Evolutionary conservation across 2,329 filamentous ascomycete species (phyloP), one percentile per base, ranked within the genome.

Genomic region (Cytospora paraplurivora): DNA sequence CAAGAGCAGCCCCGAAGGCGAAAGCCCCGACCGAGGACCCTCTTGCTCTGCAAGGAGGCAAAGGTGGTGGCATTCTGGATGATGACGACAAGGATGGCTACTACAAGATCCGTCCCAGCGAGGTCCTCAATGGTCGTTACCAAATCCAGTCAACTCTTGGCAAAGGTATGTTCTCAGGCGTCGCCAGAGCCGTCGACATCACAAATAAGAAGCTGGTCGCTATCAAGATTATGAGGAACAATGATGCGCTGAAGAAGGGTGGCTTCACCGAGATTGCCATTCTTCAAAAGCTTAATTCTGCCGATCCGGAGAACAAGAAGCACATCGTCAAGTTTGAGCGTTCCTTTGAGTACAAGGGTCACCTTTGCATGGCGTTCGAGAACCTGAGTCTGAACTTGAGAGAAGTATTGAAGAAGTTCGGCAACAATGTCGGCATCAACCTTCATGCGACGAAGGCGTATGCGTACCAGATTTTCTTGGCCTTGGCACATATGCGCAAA

Each of bases 181-280:
- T 99, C n/a, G 92, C 95, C 59, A 88, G 92, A 68, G 95, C 95
- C 27, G 84, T 86, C 67, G 93, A 97, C 75, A 85, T 89, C 27
- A 87, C 86, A 56, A 91, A 84, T 63, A 88, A 88, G 71, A 85
- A 86, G 69, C 75, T 90, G n/a, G 93, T 98, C 37, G 95, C 95
- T 32, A 91, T 99, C 82, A 99, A 99, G 78, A 95, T 99, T 71
- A 96, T 98, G 76, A 91, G 95, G 67, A 96, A 96, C 76, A 98
- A 99, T 71, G 93, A 97, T 72, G 91, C 92, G 13, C 89, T 97
- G 75, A 85, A 88, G 69, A 97, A 97, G 76, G 93, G 93, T 53
- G 95, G 93, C 21, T 88, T 93, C 76, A 97, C 95, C 64, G 95
- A 99, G 75, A 96, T 98, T 73, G 90, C 92, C 50, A 97, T 98